Evolutionary conservation across 176 grass and related monocot genomes (phyloP), one percentile per base, ranked within the genome.

Genomic region (Carex parvula): DNA sequence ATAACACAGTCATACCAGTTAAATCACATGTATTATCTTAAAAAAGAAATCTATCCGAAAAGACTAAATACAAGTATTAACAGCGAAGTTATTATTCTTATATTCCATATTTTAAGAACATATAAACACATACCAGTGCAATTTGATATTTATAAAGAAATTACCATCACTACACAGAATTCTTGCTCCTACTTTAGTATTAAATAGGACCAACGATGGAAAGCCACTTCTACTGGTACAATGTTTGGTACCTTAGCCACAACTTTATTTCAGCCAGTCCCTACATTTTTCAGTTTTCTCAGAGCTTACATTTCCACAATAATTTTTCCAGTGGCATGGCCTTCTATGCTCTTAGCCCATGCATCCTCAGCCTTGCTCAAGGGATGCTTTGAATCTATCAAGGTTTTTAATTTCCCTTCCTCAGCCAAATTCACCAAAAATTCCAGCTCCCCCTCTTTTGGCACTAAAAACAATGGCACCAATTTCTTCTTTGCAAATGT

Each of bases 251-350:
- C 44, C 10, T 75, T 64, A 48, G 55, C 17, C 1, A 33, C 32
- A 17, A 48, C 56, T 84, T 21, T 13, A 61, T 65, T 46, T 44
- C 22, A 26, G 3, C 26, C 12, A 37, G 8, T 30, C 54, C 6
- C 84, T 64, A 35, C 0, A 85, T 46, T 64, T 76, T 52, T 54
- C 16, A 75, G 5, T 89, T 66, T 79, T 21, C 64, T 80, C 3
- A 55, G 44, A 11, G 57, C 70, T 74, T 71, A 87, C 33, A 87
- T 94, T 57, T 97, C 94, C 6, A 94, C 88, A 22, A 94, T 65
- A 81, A 97, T 89, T 86, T 97, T 97, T 37, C 90, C 92, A 1
- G 90, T 91, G 70, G 94, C 94, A 22, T 92, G 94, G 0, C 92
- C 94, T 6, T 85, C 87, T 0, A 89, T 89, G 87, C 92, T 94